phyloP scores from a whole-genome alignment of 129 eudicot genomes.

The Pseudognaphalium luteoalbum region DNA sequence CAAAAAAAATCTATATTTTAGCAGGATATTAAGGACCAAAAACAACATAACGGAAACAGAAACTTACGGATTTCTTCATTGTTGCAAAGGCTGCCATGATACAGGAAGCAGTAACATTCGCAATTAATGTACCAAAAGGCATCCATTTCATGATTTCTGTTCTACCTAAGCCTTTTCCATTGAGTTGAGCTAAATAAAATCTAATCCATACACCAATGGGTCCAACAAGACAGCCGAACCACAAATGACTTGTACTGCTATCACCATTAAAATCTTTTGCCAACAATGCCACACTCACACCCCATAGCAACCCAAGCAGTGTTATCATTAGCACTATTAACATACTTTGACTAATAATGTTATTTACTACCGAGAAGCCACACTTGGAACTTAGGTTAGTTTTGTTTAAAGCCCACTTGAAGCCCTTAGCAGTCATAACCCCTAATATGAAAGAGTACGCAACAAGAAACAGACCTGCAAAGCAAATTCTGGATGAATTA shows the following conservation, averaged over 20 bases:
- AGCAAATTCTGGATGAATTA: constrained; percentile 14
- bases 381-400: constrained; percentile 26
- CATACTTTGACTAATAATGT: constrained; percentile 27
- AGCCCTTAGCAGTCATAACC: constrained; percentile 67
- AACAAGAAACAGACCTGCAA: constrained; percentile 70
- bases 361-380: constrained; percentile 24
- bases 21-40: no score
- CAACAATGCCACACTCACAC: constrained; percentile 47
- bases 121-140: constrained; percentile 84
- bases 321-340: constrained; percentile 39
- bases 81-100: constrained; percentile 90
- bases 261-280: constrained; percentile 51
- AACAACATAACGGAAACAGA: no score
- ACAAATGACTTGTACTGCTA: constrained; percentile 52
- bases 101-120: constrained; percentile 81
- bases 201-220: constrained; percentile 93
- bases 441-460: constrained; percentile 69
- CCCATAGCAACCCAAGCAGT: constrained; percentile 56
- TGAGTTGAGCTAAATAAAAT: constrained; percentile 74
- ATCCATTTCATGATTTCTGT: constrained; percentile 60
- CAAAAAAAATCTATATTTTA: no score
- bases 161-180: constrained; percentile 79
- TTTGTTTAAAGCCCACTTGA: constrained; percentile 43
- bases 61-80: constrained; percentile 54
- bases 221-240: constrained; percentile 84